Percentiles rank a stretch among this genome's conserved stretches.
These are phyloP conservation scores for Ascodesmis nigricans DNA, from an alignment of 495 filamentous ascomycete species.

Conservation along the genomic window DNA sequence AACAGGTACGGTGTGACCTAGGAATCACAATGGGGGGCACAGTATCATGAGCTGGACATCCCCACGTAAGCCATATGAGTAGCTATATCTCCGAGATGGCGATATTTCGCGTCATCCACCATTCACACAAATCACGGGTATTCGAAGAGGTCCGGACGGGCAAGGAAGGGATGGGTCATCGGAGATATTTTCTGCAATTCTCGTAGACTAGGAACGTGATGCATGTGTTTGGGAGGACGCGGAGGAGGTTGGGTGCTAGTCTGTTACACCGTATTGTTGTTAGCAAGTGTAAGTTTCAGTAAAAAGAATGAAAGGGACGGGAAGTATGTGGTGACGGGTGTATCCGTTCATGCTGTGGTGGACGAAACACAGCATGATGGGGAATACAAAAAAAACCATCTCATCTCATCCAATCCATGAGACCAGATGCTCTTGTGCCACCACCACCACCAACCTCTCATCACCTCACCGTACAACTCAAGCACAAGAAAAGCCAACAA, in stretches of 20 bases:
- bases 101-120: too few species aligned
- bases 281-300: too few species aligned
- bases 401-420: background rate
- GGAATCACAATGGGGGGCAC: too few species aligned
- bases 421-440: background rate
- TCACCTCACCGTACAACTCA: background rate
- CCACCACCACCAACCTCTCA: constrained; percentile 1
- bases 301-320: background rate
- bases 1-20: too few species aligned
- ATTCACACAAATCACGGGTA: too few species aligned
- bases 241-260: constrained; percentile 61
- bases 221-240: constrained; percentile 85
- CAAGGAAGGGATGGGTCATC: too few species aligned
- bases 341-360: too few species aligned
- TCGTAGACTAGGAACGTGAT: constrained; percentile 98
- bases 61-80: too few species aligned
- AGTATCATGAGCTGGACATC: too few species aligned
- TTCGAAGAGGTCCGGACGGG: too few species aligned
- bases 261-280: constrained; percentile 4
- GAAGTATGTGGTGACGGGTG: too few species aligned
- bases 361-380: background rate
- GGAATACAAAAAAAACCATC: constrained; percentile 1
- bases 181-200: constrained; percentile 55
- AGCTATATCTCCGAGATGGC: too few species aligned
- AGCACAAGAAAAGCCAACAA: constrained; percentile 4